Percentiles rank a stretch among this genome's conserved stretches.
Evolutionary conservation across 495 filamentous ascomycete genomes (phyloP).

Genomic region (Tricharina praecox): DNA sequence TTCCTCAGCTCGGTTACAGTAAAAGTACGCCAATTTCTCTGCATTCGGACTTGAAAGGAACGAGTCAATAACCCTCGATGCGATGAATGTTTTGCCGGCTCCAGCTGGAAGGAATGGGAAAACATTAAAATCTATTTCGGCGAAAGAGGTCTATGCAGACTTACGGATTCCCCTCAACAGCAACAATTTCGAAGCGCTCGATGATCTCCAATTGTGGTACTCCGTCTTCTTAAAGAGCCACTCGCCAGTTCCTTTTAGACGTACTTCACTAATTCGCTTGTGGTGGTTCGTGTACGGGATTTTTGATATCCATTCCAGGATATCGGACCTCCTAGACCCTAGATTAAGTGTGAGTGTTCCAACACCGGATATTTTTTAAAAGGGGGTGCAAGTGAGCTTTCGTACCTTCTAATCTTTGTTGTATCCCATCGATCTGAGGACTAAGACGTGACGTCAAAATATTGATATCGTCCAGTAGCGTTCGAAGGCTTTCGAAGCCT

Average conservation of each 20-base stretch:
- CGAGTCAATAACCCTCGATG: slow-evolving; percentile 4
- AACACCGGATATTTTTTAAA: neutral
- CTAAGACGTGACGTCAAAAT: neutral
- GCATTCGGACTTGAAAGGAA: neutral
- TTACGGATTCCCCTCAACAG: slow-evolving; percentile 3
- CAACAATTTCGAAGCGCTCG: slow-evolving; percentile 7
- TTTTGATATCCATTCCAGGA: slow-evolving; percentile 1
- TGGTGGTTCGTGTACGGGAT: slow-evolving; percentile 2
- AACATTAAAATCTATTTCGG: neutral
- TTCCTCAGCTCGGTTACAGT: slow-evolving; percentile 9
- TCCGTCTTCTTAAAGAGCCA: slow-evolving; percentile 11
- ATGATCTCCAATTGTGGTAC: slow-evolving; percentile 9
- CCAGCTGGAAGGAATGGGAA: slow-evolving; percentile 6
- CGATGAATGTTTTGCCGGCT: slow-evolving; percentile 15
- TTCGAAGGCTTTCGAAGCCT: neutral
- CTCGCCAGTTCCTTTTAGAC: slow-evolving; percentile 9
- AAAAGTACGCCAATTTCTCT: slow-evolving; percentile 12
- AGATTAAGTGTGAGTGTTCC: neutral
- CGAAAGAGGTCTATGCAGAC: neutral
- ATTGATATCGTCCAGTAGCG: neutral
- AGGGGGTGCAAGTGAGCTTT: neutral
- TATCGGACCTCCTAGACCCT: neutral
- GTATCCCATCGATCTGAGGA: neutral
- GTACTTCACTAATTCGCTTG: neutral
- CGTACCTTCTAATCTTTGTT: slow-evolving; percentile 1